phyloP scores from a whole-genome alignment of 805 yeast genomes.

The Metschnikowia hibisci region DNA sequence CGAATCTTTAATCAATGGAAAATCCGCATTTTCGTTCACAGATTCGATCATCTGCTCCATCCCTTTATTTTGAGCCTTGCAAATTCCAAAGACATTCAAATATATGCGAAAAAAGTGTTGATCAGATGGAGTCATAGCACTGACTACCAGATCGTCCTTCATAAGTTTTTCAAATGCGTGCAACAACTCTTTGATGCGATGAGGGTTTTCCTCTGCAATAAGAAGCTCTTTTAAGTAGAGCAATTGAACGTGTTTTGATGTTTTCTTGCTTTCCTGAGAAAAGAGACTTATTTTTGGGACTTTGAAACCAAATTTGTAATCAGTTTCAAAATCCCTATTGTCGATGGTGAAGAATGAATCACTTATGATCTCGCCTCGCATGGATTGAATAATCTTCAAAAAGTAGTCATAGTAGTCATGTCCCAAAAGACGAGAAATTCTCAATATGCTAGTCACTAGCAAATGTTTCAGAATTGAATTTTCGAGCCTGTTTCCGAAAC shows the following conservation, averaged over 20 bases:
- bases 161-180: conserved; percentile 25
- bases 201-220: conserved; percentile 29
- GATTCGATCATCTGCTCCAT: conserved; percentile 25
- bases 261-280: conserved; percentile 14
- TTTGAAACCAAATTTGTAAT: conserved; percentile 50
- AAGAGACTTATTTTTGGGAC: conserved; percentile 20
- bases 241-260: conserved; percentile 30
- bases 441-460: conserved; percentile 30
- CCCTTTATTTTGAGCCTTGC: conserved; percentile 22
- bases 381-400: conserved; percentile 14
- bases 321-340: conserved; percentile 55
- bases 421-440: conserved; percentile 29
- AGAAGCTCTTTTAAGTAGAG: conserved; percentile 39
- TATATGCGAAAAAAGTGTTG: conserved; percentile 25
- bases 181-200: conserved; percentile 22
- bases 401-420: conserved; percentile 30
- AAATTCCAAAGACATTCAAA: conserved; percentile 24
- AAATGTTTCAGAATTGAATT: conserved; percentile 48
- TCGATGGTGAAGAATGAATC: conserved; percentile 34
- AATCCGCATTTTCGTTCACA: conserved; percentile 29
- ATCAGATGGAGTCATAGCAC: conserved; percentile 23
- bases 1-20: conserved; percentile 21
- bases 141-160: conserved; percentile 9
- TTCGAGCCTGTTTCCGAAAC: conserved; percentile 50
- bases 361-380: conserved; percentile 13